phyloP scores from a whole-genome alignment of 352 stramenopile genomes.

The Thalassiosira pacifica region DNA sequence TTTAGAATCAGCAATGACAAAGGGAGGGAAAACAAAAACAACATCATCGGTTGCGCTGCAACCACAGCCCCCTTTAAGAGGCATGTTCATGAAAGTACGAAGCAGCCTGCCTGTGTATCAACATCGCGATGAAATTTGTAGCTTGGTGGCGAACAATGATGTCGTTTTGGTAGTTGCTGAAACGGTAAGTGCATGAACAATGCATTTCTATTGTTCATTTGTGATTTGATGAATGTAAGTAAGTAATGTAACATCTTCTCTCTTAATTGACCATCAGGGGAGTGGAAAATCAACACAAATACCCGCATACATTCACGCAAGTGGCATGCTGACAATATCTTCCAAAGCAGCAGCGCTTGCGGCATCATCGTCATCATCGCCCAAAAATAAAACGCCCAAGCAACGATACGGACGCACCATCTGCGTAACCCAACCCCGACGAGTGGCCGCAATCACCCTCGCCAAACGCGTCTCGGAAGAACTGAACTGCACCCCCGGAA shows the following conservation, averaged over 20 bases:
- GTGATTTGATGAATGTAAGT: too few relatives aligned
- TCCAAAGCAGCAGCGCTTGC: constrained; percentile 10
- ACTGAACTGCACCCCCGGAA: constrained; percentile 87
- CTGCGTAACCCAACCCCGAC: constrained; percentile 97
- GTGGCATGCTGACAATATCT: constrained; percentile 48
- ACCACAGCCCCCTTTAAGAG: constrained; percentile 27
- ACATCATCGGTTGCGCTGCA: not conserved
- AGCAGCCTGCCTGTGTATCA: constrained; percentile 79
- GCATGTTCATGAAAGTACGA: constrained; percentile 56
- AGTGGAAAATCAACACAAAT: constrained; percentile 78
- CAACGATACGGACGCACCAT: constrained; percentile 89
- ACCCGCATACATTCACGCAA: constrained; percentile 74
- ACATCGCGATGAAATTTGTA: constrained; percentile 67
- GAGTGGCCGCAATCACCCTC: constrained; percentile 97
- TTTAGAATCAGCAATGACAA: not conserved
- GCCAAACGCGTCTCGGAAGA: constrained; percentile 97
- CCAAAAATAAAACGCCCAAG: constrained; percentile 22
- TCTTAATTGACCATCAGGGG: too few relatives aligned
- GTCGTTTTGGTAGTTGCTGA: constrained; percentile 79
- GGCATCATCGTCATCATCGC: constrained; percentile 10
- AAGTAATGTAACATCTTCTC: too few relatives aligned
- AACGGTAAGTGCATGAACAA: constrained; percentile 70
- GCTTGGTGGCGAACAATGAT: constrained; percentile 69
- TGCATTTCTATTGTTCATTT: constrained; percentile 28
- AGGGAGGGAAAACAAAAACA: not conserved